phyloP scores from a whole-genome alignment of 192 early-diverging fungal species.

The Pecoramyces ruminantium region DNA sequence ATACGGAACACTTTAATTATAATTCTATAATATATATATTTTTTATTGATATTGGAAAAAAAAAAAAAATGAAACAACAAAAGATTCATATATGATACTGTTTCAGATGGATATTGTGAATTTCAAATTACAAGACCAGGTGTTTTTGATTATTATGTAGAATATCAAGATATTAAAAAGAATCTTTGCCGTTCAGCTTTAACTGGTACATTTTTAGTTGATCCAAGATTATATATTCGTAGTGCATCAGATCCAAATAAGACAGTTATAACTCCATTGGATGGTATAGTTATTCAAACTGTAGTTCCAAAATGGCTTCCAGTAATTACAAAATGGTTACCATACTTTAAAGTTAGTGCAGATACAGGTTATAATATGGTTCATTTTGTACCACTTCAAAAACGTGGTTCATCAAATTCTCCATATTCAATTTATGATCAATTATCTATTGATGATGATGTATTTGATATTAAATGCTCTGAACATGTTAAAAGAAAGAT shows the following conservation, averaged over 20 bases:
- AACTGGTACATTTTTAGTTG: conserved; percentile 63
- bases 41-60: no score
- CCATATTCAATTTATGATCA: conserved; percentile 97
- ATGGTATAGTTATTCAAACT: conserved; percentile 77
- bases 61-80: background rate
- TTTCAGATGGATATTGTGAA: conserved; percentile 47
- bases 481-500: conserved; percentile 43
- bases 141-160: conserved; percentile 75
- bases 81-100: conserved; percentile 18
- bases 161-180: conserved; percentile 18
- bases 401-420: conserved; percentile 80
- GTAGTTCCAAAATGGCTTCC: conserved; percentile 97
- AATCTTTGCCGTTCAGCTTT: background rate
- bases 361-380: conserved; percentile 92
- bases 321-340: conserved; percentile 52
- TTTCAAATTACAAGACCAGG: conserved; percentile 47
- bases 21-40: no score
- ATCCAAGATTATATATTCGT: conserved; percentile 56
- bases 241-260: conserved; percentile 5
- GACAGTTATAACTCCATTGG: conserved; percentile 47
- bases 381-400: conserved; percentile 89
- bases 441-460: conserved; percentile 68
- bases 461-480: conserved; percentile 47
- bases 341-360: conserved; percentile 48
- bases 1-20: no score